Base-by-base conservation (phyloP, 305 asterid genomes). In the Rubia occidens region DNA sequence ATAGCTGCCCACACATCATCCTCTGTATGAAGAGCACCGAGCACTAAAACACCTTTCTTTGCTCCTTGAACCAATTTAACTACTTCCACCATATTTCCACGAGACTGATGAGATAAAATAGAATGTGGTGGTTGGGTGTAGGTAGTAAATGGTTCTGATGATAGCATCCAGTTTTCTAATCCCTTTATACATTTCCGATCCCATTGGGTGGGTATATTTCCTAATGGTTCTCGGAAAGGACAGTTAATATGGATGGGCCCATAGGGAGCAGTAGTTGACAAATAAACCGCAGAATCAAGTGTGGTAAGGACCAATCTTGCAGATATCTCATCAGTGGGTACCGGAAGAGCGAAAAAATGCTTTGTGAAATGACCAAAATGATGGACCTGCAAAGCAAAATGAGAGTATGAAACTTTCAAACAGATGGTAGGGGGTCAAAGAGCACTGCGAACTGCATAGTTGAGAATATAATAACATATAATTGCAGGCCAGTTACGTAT, bases 1-100 rank as follows among this genome's bases (percentile, higher is more conserved):
- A 95, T 92, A 70, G 97, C 90, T 42, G 97, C 97, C 98, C 98
- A 95, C 82, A 88, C 83, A 68, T 95, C 97, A 76, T 95, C 98
- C 74, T 86, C 96, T 62, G 83, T 85, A 76, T 87, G 95, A 71
- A 91, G 82, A 44, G 98, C 84, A 39, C 96, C 99, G 58, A 95
- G 75, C 70, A 95, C 78, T 66, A 95, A 79, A 75, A 95, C 76
- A 54, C 98, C 99, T 58, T 72, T 74, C 17, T 83, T 77, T 20
- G 99, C 94, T 76, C 87, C 95, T 79, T 84, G 85, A 66, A 89
- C 81, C 71, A 91, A 78, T 68, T 81, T 71, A 73, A 88, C 49
- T 72, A 88, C 90, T 74, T 85, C 91, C 66, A 70, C 72, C 88
- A 87, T 78, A 63, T 69, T 81, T 64, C 78, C 80, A 68, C 70